Evolutionary conservation across 1,284 basidiomycete genomes (phyloP).

Genomic region (Sanghuangporus sanghuang): DNA sequence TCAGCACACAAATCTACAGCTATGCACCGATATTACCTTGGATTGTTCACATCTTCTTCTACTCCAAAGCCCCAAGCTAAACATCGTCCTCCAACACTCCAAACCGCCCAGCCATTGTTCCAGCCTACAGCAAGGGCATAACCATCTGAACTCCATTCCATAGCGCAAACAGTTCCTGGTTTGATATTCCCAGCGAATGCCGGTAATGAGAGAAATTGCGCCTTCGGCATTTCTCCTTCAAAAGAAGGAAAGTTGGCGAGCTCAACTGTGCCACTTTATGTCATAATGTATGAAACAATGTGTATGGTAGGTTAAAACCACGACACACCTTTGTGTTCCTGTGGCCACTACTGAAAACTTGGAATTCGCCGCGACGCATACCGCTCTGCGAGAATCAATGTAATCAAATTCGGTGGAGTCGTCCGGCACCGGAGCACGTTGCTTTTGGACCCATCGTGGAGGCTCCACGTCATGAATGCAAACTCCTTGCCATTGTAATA

Average conservation of each 20-base stretch:
- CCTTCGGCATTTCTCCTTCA: conserved; percentile 46
- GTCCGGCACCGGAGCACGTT: conserved; percentile 45
- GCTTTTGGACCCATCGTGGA: conserved; percentile 73
- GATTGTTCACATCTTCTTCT: conserved; percentile 56
- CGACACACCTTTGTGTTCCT: conserved; percentile 63
- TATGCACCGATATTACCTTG: conserved; percentile 36
- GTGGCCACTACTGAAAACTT: conserved; percentile 84
- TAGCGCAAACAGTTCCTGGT: conserved; percentile 68
- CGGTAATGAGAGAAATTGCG: conserved; percentile 51
- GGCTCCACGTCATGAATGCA: conserved; percentile 64
- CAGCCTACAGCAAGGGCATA: conserved; percentile 97
- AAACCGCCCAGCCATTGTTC: conserved; percentile 85
- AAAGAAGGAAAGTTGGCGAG: conserved; percentile 61
- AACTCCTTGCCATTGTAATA: conserved; percentile 54
- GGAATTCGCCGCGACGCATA: conserved; percentile 68
- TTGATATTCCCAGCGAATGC: conserved; percentile 47
- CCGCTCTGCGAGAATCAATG: conserved; percentile 60
- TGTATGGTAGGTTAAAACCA: neutral
- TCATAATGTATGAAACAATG: conserved; percentile 13
- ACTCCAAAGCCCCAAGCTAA: conserved; percentile 71
- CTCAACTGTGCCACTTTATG: conserved; percentile 52
- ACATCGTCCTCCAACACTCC: conserved; percentile 88
- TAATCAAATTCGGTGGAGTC: conserved; percentile 39
- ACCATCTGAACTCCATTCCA: conserved; percentile 94
- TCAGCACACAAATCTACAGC: conserved; percentile 1